Percentiles rank a stretch among this genome's conserved stretches.
phyloP scores from a whole-genome alignment of 2,329 filamentous ascomycete species.

The Cercospora nicotianae region DNA sequence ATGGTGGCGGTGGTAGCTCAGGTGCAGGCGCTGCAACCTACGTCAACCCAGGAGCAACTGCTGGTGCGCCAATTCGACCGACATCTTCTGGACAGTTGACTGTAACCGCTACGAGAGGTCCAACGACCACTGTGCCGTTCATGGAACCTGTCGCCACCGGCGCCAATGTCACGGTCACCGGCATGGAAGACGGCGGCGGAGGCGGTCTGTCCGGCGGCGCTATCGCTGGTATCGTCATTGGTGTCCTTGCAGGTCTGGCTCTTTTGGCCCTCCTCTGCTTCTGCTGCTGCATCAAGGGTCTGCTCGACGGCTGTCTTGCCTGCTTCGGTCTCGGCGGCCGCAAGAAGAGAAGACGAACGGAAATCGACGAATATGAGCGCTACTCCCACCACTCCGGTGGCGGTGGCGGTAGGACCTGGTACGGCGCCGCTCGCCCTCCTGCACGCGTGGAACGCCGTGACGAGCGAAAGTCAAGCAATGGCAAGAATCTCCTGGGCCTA shows the following conservation, averaged over 20 bases:
- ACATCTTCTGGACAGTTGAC: conserved; percentile 59
- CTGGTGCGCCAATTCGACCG: conserved; percentile 53
- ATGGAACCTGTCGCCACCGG: conserved; percentile 56
- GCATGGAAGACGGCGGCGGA: conserved; percentile 33
- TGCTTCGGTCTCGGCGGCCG: conserved; percentile 60
- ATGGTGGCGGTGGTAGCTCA: conserved; percentile 49
- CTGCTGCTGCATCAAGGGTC: conserved; percentile 63
- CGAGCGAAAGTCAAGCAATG: conserved; percentile 38
- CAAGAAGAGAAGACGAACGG: conserved; percentile 51
- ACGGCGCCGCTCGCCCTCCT: conserved; percentile 41
- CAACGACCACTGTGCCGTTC: conserved; percentile 53
- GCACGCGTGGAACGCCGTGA: conserved; percentile 41
- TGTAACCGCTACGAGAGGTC: conserved; percentile 48
- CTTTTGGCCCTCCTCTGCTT: conserved; percentile 71
- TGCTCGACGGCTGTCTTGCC: conserved; percentile 57
- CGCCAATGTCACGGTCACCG: conserved; percentile 46
- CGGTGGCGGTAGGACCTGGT: conserved; percentile 51
- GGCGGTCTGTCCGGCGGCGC: conserved; percentile 65
- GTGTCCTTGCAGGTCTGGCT: conserved; percentile 65
- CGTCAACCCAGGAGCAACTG: conserved; percentile 54
- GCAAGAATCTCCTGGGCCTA: conserved; percentile 39
- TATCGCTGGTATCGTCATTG: conserved; percentile 79
- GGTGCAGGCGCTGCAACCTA: conserved; percentile 52
- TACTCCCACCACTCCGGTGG: conserved; percentile 56
- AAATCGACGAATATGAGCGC: conserved; percentile 63